These are phyloP conservation scores for Volvox africanus DNA, from an alignment of 139 green algal species.

Conservation along the genomic window DNA sequence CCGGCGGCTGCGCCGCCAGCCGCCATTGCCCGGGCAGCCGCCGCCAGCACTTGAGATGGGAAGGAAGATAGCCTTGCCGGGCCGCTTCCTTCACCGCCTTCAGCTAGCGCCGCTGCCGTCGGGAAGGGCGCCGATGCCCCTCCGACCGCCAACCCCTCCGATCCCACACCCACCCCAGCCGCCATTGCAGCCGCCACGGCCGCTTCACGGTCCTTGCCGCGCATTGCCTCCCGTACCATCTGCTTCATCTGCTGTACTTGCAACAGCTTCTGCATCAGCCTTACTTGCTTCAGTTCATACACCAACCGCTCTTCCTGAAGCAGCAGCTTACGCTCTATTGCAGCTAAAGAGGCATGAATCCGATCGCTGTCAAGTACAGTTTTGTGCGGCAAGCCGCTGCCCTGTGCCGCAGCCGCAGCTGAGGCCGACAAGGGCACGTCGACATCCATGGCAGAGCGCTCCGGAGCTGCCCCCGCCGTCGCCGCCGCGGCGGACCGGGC, in stretches of 20 bases:
- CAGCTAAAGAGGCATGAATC: conserved; percentile 1
- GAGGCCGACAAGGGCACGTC: background rate
- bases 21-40: background rate
- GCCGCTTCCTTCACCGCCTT: background rate
- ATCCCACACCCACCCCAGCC: background rate
- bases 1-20: background rate
- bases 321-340: conserved; percentile 43
- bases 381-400: background rate
- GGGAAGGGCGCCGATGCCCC: background rate
- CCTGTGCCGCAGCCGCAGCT: background rate
- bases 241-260: conserved; percentile 49
- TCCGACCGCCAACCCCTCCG: background rate
- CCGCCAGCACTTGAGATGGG: background rate
- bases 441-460: background rate
- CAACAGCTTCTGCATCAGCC: conserved; percentile 41
- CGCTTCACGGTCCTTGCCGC: background rate
- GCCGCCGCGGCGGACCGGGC: background rate
- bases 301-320: conserved; percentile 39
- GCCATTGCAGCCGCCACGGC: background rate
- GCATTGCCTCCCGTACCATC: conserved; percentile 44
- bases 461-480: background rate
- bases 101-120: background rate
- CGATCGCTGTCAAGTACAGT: background rate
- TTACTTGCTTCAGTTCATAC: conserved; percentile 45
- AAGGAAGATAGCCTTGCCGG: background rate